These are phyloP conservation scores for Plasmodium coatneyi DNA, from an alignment of 169 alveolate species.

Conservation along the genomic window DNA sequence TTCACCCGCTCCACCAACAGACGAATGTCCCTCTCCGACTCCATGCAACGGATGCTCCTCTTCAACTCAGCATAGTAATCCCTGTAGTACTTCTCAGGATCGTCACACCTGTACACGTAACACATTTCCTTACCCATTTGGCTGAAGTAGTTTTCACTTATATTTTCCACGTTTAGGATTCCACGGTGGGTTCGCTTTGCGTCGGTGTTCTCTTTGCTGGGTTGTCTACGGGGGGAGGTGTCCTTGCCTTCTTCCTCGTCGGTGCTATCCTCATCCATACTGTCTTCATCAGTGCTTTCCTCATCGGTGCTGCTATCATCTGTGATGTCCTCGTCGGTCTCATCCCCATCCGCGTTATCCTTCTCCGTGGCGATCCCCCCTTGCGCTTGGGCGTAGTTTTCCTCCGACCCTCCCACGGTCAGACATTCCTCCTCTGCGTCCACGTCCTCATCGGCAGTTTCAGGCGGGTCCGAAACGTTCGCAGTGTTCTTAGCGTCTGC, in stretches of 20 bases:
- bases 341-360: not conserved
- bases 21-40: constrained; percentile 5
- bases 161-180: not conserved
- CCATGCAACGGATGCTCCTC: not conserved
- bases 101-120: constrained; percentile 34
- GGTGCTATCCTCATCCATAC: not conserved
- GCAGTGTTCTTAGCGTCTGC: not conserved
- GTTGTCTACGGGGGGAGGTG: not conserved
- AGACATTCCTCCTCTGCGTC: not conserved
- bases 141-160: constrained; percentile 22
- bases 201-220: not conserved
- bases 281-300: not conserved
- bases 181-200: not conserved
- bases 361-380: not conserved
- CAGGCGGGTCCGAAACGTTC: not conserved
- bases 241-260: not conserved
- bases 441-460: not conserved
- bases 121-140: constrained; percentile 34
- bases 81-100: constrained; percentile 34
- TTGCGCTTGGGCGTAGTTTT: not conserved
- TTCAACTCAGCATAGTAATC: constrained; percentile 5
- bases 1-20: not conserved
- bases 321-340: not conserved
- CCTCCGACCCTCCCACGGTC: not conserved
- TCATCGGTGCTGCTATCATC: not conserved